phyloP scores from a whole-genome alignment of 1,284 basidiomycete genomes.

The Ceratobasidium sp. region DNA sequence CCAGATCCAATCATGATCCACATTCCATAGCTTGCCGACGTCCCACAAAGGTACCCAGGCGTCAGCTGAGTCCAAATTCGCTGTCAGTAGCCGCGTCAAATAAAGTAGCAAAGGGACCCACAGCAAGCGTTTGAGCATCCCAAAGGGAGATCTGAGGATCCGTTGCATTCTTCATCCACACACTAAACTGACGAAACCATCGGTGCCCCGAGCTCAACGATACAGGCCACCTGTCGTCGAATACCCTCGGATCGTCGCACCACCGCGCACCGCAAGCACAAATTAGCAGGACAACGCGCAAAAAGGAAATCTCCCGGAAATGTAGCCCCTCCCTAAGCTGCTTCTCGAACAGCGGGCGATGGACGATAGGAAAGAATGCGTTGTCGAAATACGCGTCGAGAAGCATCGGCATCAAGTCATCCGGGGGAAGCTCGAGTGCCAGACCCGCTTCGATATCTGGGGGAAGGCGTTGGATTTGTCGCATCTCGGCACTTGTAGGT shows the following conservation, averaged over 20 bases:
- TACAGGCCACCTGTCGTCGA: neutral
- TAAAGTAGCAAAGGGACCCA: neutral
- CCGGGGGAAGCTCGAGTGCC: neutral
- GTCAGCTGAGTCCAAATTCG: too few relatives aligned
- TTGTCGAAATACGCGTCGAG: neutral
- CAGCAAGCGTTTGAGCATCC: neutral
- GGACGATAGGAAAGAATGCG: neutral
- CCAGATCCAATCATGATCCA: neutral
- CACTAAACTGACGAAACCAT: neutral
- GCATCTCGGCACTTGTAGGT: neutral
- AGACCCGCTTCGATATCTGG: neutral
- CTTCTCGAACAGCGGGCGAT: conserved; percentile 1
- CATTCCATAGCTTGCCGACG: neutral
- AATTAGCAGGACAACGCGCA: neutral
- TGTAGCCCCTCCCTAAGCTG: neutral
- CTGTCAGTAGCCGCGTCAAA: neutral
- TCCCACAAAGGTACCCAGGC: neutral
- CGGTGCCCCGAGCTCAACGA: neutral
- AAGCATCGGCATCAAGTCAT: neutral
- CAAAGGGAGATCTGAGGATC: neutral
- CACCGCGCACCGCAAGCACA: neutral
- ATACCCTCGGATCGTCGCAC: neutral
- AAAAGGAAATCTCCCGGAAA: neutral
- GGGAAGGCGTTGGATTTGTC: neutral
- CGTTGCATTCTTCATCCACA: neutral